A percentile compares a stretch with the other conserved stretches of the same genome.
Evolutionary conservation across 176 grass and related monocot species (phyloP).

Genomic region (Otatea glauca): DNA sequence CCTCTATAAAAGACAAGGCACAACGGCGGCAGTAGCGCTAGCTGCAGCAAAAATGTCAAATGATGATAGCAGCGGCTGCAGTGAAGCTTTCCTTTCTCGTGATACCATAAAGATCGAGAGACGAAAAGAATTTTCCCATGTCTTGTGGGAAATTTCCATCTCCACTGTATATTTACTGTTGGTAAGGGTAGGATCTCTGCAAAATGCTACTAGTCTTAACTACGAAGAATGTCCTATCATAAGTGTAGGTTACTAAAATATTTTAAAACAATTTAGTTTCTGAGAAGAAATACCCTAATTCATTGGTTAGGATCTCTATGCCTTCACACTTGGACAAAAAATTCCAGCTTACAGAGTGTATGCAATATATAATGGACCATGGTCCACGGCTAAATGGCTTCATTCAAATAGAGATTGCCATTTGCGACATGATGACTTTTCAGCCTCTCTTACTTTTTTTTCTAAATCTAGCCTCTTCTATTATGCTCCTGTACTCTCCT

Average conservation of each 20-base stretch:
- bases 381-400: background rate
- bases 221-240: background rate
- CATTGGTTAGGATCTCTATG: background rate
- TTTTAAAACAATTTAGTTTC: background rate
- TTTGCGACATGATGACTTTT: background rate
- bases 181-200: background rate
- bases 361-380: constrained; percentile 24
- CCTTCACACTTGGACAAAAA: constrained; percentile 3
- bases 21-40: background rate
- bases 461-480: no score
- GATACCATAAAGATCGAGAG: constrained; percentile 48
- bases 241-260: no score
- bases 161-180: background rate
- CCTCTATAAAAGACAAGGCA: constrained; percentile 25
- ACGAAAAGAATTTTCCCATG: background rate
- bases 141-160: background rate
- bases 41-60: constrained; percentile 34
- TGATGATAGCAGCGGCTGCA: background rate
- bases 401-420: constrained; percentile 7
- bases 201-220: background rate
- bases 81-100: constrained; percentile 56
- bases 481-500: no score
- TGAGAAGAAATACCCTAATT: background rate
- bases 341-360: constrained; percentile 12
- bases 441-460: no score